phyloP scores from a whole-genome alignment of 176 grass and related monocot genomes.

The Musa troglodytarum region DNA sequence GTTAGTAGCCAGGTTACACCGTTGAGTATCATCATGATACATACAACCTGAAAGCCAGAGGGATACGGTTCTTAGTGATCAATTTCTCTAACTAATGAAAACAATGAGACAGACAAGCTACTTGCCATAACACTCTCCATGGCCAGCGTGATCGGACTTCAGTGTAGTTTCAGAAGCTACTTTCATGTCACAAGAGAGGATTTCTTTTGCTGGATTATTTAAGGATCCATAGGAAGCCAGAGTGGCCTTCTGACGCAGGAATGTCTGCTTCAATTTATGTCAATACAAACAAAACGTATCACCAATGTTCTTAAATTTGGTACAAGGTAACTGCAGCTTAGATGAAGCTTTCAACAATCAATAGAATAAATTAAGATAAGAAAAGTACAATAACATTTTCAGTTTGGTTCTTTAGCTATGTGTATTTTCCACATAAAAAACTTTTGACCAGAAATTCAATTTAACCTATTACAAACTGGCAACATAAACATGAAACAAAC shows the following conservation, averaged over 20 bases:
- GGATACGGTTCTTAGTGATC: not conserved
- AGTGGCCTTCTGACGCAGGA: conserved; percentile 87
- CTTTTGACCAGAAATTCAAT: too few relatives aligned
- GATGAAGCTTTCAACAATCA: not conserved
- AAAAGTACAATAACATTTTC: conserved; percentile 17
- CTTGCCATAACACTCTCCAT: conserved; percentile 46
- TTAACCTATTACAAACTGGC: too few relatives aligned
- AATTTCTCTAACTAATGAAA: not conserved
- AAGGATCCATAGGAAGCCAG: conserved; percentile 46
- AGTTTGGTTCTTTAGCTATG: not conserved
- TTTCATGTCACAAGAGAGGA: conserved; percentile 33
- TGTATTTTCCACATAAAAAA: too few relatives aligned
- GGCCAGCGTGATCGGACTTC: conserved; percentile 37
- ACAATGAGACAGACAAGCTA: not conserved
- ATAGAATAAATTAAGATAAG: conserved; percentile 29
- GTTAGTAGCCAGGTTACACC: conserved; percentile 11
- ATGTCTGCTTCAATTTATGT: conserved; percentile 62
- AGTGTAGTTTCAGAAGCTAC: conserved; percentile 4
- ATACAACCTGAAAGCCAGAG: conserved; percentile 39
- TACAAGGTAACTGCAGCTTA: not conserved
- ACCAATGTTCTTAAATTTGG: not conserved
- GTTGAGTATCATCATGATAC: conserved; percentile 4
- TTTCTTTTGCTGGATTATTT: conserved; percentile 48
- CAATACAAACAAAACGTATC: not conserved
- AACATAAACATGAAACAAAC: too few relatives aligned